Base-by-base conservation (phyloP, 1,284 basidiomycete species). In the Pseudozyma tsukubaensis region DNA sequence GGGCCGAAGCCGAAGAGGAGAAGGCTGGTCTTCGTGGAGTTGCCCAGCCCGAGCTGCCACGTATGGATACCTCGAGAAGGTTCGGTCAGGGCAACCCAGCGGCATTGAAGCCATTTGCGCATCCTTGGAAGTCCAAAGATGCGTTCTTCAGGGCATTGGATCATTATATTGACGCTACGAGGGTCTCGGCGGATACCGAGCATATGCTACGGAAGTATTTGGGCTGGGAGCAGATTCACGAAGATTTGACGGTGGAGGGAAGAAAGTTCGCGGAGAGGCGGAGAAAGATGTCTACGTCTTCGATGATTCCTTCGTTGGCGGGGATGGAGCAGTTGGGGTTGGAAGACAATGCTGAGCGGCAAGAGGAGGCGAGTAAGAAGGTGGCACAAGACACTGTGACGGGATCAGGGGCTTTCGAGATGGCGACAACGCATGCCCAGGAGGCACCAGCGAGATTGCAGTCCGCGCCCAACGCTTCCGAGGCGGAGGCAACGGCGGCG, bases 1-100 rank as follows among this genome's bases (percentile, higher is more conserved):
- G 79, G 79, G 51, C 63, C n/a, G 79, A 80, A 42, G 63, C 74
- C 8, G 76, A 80, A 37, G 71, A 62, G 14, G 78, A 80, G 50
- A 79, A 78, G 53, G 47, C 65, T 42, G 52, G 59, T 18, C 18
- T 70, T 12, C 62, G 62, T n/a, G 60, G 54, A 4, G 19, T 19
- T 6, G 35, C 64, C 14, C 67, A 62, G 24, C 39, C 51, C 5
- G 57, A 60, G 29, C 14, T 67, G 37, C 4, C 44, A 14, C 36
- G 24, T 7, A 56, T 61, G 55, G 74, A 75, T 36, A 50, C 36
- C 34, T 52, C 4, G 12, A 53, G 67, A 36, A 44, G 72, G 0
- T 67, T 69, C 16, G 59, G 59, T 2, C 68, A 67, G 44, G 65
- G 70, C 18, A 58, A 72, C 14, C 69, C 62, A 1, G 56, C 59